These are phyloP conservation scores for Phytophthora pseudosyringae DNA, from an alignment of 352 stramenopile species.

Conservation along the genomic window DNA sequence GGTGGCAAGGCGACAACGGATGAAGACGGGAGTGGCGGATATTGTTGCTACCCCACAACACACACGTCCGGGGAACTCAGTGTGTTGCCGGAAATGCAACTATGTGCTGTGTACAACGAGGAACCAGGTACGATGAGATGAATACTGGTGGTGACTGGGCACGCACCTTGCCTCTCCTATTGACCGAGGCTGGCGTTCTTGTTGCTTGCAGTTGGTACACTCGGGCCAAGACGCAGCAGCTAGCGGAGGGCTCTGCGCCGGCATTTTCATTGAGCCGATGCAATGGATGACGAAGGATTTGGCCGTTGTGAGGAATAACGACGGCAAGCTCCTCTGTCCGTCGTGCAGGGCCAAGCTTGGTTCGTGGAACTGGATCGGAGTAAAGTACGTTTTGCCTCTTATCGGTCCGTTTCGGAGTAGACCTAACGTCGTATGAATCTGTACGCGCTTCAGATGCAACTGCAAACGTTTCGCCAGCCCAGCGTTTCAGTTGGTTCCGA, in stretches of 20 bases:
- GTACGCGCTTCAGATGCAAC: constrained; percentile 49
- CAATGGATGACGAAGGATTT: constrained; percentile 59
- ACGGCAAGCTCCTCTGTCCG: constrained; percentile 72
- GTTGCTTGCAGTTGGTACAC: constrained; percentile 31
- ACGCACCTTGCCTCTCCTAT: background rate
- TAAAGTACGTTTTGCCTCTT: constrained; percentile 56
- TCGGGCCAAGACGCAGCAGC: constrained; percentile 3
- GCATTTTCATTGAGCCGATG: constrained; percentile 71
- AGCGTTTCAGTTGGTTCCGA: constrained; percentile 68
- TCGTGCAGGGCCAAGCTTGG: constrained; percentile 76
- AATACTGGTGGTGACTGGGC: background rate
- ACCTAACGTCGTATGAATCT: background rate
- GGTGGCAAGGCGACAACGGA: constrained; percentile 44
- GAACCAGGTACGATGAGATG: constrained; percentile 48
- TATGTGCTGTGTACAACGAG: constrained; percentile 51
- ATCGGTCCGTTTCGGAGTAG: background rate
- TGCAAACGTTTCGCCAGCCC: constrained; percentile 63
- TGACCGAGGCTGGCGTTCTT: background rate
- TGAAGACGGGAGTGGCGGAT: constrained; percentile 32
- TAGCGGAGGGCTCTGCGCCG: constrained; percentile 18
- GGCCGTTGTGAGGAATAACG: constrained; percentile 41
- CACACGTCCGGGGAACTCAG: constrained; percentile 17
- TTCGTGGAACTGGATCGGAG: constrained; percentile 78
- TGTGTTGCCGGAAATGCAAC: constrained; percentile 70
- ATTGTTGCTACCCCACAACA: constrained; percentile 39